These are phyloP conservation scores for Yamadazyma jaroonii DNA, from an alignment of 1,139 yeast species.

Conservation along the genomic window DNA sequence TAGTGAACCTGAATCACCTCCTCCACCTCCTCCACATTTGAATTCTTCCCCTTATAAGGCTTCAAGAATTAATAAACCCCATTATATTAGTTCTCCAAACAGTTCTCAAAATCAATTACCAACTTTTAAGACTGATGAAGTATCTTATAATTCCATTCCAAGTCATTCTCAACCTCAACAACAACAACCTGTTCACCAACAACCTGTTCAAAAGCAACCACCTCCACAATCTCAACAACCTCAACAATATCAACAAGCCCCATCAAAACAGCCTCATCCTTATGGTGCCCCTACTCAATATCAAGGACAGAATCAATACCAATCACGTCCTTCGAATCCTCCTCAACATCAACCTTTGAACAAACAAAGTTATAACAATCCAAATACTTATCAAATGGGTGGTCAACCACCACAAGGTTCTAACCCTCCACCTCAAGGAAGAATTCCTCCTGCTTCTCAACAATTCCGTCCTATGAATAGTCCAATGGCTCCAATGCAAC, in stretches of 20 bases:
- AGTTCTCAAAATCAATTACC: slow-evolving; percentile 29
- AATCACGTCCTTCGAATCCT: slow-evolving; percentile 13
- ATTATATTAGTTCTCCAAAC: slow-evolving; percentile 36
- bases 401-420: slow-evolving; percentile 4
- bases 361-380: slow-evolving; percentile 10
- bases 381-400: slow-evolving; percentile 8
- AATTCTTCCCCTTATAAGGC: slow-evolving; percentile 10
- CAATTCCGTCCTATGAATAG: slow-evolving; percentile 4
- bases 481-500: neutral
- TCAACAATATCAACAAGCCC: slow-evolving; percentile 3
- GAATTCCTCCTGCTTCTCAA: slow-evolving; percentile 2
- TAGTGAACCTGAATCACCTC: slow-evolving; percentile 7
- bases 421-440: slow-evolving; percentile 3
- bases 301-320: slow-evolving; percentile 11
- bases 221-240: slow-evolving; percentile 2
- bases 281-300: slow-evolving; percentile 5
- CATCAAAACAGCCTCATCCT: slow-evolving; percentile 8
- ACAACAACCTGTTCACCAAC: slow-evolving; percentile 9
- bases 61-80: slow-evolving; percentile 23
- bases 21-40: slow-evolving; percentile 6
- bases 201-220: slow-evolving; percentile 5
- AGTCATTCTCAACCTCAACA: slow-evolving; percentile 6
- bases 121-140: slow-evolving; percentile 14
- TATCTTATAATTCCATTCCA: slow-evolving; percentile 11
- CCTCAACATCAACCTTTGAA: slow-evolving; percentile 9